A percentile compares a stretch with the other conserved stretches of the same genome.
phyloP scores from a whole-genome alignment of 2,329 filamentous ascomycete genomes.

The Aspergillus udagawae region DNA sequence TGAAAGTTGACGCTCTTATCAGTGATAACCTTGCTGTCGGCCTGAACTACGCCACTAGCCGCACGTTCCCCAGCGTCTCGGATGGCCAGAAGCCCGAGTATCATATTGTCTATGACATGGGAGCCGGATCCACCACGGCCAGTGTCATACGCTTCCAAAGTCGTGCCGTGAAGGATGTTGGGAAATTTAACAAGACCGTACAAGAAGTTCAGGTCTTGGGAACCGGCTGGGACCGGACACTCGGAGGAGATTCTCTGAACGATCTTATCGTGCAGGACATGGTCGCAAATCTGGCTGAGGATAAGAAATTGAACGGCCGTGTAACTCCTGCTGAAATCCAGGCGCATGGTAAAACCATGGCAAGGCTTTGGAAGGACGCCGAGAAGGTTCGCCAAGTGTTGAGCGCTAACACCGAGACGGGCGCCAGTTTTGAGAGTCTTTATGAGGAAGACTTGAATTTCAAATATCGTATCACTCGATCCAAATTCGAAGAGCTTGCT shows the following conservation, averaged over 20 bases:
- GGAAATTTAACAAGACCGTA: conserved; percentile 91
- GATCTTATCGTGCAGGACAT: conserved; percentile 86
- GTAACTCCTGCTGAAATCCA: conserved; percentile 47
- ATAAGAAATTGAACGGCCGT: conserved; percentile 49
- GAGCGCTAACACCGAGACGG: conserved; percentile 84
- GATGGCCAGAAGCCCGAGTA: conserved; percentile 84
- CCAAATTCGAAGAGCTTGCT: conserved; percentile 76
- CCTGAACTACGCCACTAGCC: conserved; percentile 87
- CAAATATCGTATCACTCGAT: conserved; percentile 78
- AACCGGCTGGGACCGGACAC: conserved; percentile 79
- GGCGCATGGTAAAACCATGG: conserved; percentile 75
- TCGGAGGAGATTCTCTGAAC: conserved; percentile 88
- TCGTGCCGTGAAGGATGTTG: conserved; percentile 82
- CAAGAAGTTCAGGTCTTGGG: conserved; percentile 92
- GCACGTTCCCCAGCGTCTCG: conserved; percentile 80
- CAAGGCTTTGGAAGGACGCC: conserved; percentile 90
- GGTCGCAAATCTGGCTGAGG: conserved; percentile 71
- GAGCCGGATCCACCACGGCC: conserved; percentile 87
- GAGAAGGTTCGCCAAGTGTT: conserved; percentile 83
- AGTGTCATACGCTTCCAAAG: conserved; percentile 88
- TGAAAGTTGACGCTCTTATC: conserved; percentile 79
- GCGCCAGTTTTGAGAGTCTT: conserved; percentile 78
- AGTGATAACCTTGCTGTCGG: conserved; percentile 90
- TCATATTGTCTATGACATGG: conserved; percentile 96
- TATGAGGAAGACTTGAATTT: conserved; percentile 86